phyloP scores from a whole-genome alignment of 257 asterid genomes.

The Petunia axillaris region DNA sequence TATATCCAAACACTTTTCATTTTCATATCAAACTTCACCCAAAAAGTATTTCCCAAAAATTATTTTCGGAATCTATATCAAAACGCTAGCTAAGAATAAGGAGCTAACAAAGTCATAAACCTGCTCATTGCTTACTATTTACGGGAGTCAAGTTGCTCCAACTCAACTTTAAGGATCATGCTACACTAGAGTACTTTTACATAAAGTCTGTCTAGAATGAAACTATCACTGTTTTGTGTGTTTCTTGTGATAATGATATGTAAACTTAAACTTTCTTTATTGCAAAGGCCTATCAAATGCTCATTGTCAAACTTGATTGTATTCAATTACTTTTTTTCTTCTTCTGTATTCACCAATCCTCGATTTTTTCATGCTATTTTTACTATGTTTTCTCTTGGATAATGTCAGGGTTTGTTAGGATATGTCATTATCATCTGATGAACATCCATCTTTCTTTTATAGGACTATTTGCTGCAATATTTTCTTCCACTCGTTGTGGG shows the following conservation, averaged over 20 bases:
- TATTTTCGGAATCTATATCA: too few species aligned
- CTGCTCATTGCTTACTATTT: too few species aligned
- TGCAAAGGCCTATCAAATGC: constrained; percentile 1
- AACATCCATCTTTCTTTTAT: constrained; percentile 24
- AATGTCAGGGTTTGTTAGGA: too few species aligned
- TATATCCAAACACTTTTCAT: too few species aligned
- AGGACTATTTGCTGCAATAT: constrained; percentile 84
- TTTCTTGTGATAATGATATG: constrained; percentile 6
- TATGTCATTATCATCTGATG: too few species aligned
- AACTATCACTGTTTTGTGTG: neutral
- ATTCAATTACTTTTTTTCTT: neutral
- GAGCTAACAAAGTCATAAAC: too few species aligned
- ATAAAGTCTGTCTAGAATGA: neutral
- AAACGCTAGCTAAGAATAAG: too few species aligned
- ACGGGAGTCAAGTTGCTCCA: too few species aligned
- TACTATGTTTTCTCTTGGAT: too few species aligned
- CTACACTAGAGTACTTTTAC: neutral
- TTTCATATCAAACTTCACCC: too few species aligned
- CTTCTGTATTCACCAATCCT: neutral
- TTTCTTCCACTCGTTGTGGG: constrained; percentile 79
- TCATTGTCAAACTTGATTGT: neutral
- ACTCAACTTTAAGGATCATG: neutral
- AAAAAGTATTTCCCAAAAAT: too few species aligned
- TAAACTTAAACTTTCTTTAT: constrained; percentile 3
- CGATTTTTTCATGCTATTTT: too few species aligned